phyloP scores from a whole-genome alignment of 2,329 filamentous ascomycete genomes.

The Pyrenochaeta sp. region DNA sequence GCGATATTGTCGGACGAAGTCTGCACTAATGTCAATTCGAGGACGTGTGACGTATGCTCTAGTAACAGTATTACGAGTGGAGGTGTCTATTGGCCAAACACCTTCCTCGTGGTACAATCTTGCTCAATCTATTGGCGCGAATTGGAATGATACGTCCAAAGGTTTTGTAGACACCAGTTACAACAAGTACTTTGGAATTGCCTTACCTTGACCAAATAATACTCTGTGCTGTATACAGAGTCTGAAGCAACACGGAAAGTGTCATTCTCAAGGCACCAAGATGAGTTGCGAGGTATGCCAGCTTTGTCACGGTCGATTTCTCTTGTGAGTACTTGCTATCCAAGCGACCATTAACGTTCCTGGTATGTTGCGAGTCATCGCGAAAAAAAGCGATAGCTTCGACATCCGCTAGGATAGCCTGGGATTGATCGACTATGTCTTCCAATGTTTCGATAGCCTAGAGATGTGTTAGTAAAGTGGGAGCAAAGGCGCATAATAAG shows the following conservation, averaged over 20 bases:
- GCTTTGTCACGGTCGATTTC: slow-evolving; percentile 24
- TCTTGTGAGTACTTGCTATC: slow-evolving; percentile 10
- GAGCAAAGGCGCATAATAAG: neutral
- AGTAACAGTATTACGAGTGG: too few species aligned
- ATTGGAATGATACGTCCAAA: neutral
- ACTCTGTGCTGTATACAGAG: slow-evolving; percentile 48
- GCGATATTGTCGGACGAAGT: slow-evolving; percentile 42
- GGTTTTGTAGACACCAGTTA: neutral
- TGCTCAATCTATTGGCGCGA: too few species aligned
- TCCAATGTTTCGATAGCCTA: slow-evolving; percentile 45
- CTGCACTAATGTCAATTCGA: slow-evolving; percentile 18
- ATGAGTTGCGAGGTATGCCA: slow-evolving; percentile 45
- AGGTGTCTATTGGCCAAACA: too few species aligned
- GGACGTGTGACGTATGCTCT: neutral
- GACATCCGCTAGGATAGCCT: slow-evolving; percentile 38
- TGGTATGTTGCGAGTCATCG: slow-evolving; percentile 7
- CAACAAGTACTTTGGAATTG: neutral
- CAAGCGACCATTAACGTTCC: slow-evolving; percentile 7
- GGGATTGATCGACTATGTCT: slow-evolving; percentile 44
- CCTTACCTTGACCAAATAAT: slow-evolving; percentile 51
- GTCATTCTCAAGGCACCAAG: slow-evolving; percentile 47
- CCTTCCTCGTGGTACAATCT: too few species aligned
- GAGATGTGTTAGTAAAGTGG: slow-evolving; percentile 13
- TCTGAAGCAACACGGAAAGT: slow-evolving; percentile 49
- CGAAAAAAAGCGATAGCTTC: slow-evolving; percentile 27